These are phyloP conservation scores for Cytospora leucostoma DNA, from an alignment of 2,329 filamentous ascomycete species.

Conservation along the genomic window DNA sequence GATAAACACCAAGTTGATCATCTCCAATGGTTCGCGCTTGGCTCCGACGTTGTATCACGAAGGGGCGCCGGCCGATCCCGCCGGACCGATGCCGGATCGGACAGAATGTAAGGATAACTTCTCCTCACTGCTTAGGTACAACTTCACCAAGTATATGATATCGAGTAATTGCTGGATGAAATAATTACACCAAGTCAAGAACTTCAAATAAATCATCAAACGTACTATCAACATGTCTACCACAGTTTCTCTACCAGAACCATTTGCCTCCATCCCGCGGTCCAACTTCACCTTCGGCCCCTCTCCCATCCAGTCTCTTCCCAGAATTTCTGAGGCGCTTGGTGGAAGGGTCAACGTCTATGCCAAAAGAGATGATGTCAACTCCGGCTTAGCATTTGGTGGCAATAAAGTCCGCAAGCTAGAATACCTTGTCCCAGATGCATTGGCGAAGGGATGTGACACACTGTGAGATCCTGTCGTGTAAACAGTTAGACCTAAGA, in stretches of 20 bases:
- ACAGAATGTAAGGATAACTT: not conserved
- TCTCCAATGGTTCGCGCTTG: not conserved
- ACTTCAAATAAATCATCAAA: not conserved
- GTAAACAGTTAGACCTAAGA: not conserved
- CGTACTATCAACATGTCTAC: slow-evolving; percentile 11
- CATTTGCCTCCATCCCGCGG: slow-evolving; percentile 64
- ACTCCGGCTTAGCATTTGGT: slow-evolving; percentile 66
- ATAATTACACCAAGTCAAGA: not conserved
- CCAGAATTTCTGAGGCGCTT: slow-evolving; percentile 63
- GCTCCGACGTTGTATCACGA: not conserved
- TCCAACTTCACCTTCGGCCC: slow-evolving; percentile 65
- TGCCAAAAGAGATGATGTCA: slow-evolving; percentile 73
- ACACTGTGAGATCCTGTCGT: slow-evolving; percentile 45
- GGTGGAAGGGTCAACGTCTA: slow-evolving; percentile 63
- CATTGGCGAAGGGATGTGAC: slow-evolving; percentile 55
- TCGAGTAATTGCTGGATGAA: not conserved
- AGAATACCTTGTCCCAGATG: slow-evolving; percentile 69
- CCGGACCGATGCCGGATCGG: slow-evolving; percentile 27
- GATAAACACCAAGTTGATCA: not conserved
- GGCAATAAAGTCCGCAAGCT: slow-evolving; percentile 72
- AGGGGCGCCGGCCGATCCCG: slow-evolving; percentile 2
- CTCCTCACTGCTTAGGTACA: not conserved
- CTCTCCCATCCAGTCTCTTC: slow-evolving; percentile 68
- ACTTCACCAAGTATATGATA: not conserved
- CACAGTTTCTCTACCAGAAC: slow-evolving; percentile 54